Conservation (phyloP, 176 grass and related monocot species). For the maize (Zea mays) region DNA sequence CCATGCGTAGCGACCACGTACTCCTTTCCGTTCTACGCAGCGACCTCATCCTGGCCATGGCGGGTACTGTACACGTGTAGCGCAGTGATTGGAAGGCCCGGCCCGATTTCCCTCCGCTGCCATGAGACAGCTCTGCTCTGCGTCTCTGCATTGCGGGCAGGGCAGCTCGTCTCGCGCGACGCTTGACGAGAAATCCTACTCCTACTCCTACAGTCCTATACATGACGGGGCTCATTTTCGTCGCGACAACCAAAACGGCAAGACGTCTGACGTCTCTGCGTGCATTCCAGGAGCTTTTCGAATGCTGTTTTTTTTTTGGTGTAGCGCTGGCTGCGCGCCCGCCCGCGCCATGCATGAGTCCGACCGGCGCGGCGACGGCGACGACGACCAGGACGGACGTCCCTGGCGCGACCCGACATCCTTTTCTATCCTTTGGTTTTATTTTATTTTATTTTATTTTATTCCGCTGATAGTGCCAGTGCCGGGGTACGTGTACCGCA, state of each 20-base stretch:
- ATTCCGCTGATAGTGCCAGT: fast-evolving
- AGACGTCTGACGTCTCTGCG: neutral
- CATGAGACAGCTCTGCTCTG: neutral
- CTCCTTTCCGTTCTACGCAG: too few relatives aligned
- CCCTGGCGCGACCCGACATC: neutral
- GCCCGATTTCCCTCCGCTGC: neutral
- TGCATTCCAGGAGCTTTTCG: slow-evolving; percentile 5
- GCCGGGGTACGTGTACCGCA: neutral
- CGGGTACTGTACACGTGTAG: too few relatives aligned
- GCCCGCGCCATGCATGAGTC: neutral
- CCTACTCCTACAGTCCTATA: too few relatives aligned
- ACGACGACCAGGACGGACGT: slow-evolving; percentile 6
- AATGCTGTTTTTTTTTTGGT: neutral
- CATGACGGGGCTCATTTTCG: neutral
- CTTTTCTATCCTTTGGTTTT: neutral
- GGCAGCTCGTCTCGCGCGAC: too few relatives aligned
- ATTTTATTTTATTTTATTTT: too few relatives aligned
- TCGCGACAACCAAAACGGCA: slow-evolving; percentile 27
- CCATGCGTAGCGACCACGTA: neutral
- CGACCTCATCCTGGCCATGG: too few relatives aligned
- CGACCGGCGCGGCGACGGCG: neutral
- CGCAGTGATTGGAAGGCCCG: neutral
- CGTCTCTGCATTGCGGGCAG: neutral
- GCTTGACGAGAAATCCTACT: too few relatives aligned
- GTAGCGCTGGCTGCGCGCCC: neutral